These are phyloP conservation scores for Penicillium capsulatum DNA, from an alignment of 2,329 filamentous ascomycete species.

Conservation along the genomic window DNA sequence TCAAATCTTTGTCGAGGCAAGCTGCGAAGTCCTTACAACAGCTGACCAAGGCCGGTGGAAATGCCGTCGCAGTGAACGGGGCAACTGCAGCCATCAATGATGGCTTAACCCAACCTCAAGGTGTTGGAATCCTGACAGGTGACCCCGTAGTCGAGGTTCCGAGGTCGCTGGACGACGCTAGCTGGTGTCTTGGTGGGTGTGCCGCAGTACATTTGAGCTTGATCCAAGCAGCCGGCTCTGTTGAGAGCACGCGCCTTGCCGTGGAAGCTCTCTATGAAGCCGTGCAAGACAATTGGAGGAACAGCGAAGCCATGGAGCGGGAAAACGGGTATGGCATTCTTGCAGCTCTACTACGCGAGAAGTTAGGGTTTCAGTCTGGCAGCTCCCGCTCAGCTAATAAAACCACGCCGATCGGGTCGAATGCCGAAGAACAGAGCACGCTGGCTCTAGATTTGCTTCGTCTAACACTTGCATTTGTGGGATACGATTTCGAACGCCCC, in stretches of 20 bases:
- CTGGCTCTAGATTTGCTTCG: conserved; percentile 63
- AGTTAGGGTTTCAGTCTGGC: conserved; percentile 51
- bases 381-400: conserved; percentile 41
- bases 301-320: conserved; percentile 96
- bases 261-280: conserved; percentile 81
- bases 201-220: conserved; percentile 79
- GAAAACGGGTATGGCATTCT: conserved; percentile 91
- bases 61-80: conserved; percentile 79
- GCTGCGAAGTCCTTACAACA: conserved; percentile 65
- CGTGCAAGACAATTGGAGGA: conserved; percentile 88
- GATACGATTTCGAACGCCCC: conserved; percentile 74
- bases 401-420: conserved; percentile 34
- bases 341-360: conserved; percentile 75
- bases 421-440: conserved; percentile 47
- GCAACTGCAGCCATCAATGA: conserved; percentile 84
- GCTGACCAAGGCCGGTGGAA: conserved; percentile 67
- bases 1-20: conserved; percentile 69
- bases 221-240: conserved; percentile 68
- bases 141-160: conserved; percentile 76
- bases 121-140: conserved; percentile 76
- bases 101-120: conserved; percentile 74
- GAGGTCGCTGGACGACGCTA: conserved; percentile 81
- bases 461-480: conserved; percentile 78
- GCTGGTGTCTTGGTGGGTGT: conserved; percentile 91
- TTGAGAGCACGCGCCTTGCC: conserved; percentile 68